Evolutionary conservation across 2,329 filamentous ascomycete species (phyloP).

Genomic region (Botryotinia globosa): DNA sequence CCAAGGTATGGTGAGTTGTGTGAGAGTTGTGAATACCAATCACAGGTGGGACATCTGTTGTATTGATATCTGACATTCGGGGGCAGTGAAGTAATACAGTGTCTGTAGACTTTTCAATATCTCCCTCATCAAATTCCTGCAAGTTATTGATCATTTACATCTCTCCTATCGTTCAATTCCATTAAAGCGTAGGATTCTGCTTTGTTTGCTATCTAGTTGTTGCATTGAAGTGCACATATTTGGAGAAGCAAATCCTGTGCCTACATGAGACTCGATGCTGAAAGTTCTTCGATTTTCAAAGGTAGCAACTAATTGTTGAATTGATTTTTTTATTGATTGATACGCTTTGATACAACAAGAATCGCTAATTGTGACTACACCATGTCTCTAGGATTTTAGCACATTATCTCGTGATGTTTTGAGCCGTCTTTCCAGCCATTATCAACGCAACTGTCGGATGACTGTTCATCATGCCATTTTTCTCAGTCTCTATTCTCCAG

Average conservation of each 20-base stretch:
- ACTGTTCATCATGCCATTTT: background rate
- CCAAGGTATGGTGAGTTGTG: background rate
- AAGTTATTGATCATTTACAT: background rate
- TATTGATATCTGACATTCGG: background rate
- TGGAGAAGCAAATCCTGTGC: background rate
- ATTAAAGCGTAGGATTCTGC: background rate
- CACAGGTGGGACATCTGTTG: background rate
- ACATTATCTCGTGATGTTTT: background rate
- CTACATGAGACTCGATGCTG: background rate
- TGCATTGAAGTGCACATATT: background rate
- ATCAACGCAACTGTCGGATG: background rate
- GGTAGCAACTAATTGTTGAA: background rate
- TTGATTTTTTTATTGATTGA: background rate
- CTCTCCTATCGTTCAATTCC: background rate
- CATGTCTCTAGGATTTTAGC: background rate
- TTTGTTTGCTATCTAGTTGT: background rate
- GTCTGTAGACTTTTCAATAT: background rate
- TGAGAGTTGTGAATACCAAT: background rate
- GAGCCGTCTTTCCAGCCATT: background rate
- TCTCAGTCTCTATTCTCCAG: background rate
- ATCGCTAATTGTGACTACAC: background rate
- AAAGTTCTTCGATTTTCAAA: background rate
- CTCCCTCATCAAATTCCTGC: background rate
- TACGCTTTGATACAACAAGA: background rate
- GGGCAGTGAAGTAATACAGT: background rate